A percentile compares a stretch with the other conserved stretches of the same genome.
These are phyloP conservation scores for Aphanomyces invadans DNA, from an alignment of 352 stramenopile species.

Conservation along the genomic window DNA sequence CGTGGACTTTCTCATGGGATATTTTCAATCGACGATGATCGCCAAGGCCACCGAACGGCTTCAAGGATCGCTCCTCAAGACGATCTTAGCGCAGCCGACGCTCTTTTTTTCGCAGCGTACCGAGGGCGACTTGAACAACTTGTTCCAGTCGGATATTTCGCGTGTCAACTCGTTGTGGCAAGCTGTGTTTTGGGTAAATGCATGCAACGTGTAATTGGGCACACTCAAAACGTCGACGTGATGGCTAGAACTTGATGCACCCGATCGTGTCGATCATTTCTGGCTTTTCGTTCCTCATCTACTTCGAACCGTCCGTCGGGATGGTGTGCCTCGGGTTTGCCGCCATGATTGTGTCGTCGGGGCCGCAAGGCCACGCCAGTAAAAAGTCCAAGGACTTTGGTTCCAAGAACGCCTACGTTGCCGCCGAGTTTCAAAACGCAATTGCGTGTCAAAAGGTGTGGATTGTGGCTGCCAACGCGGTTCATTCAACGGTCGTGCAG, in stretches of 20 bases:
- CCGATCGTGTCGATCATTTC: conserved; percentile 69
- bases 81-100: conserved; percentile 73
- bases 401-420: conserved; percentile 83
- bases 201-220: too few relatives aligned
- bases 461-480: too few relatives aligned
- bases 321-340: conserved; percentile 81
- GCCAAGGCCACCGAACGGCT: conserved; percentile 76
- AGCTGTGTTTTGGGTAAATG: conserved; percentile 62
- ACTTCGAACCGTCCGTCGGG: conserved; percentile 73
- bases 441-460: conserved; percentile 74
- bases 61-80: conserved; percentile 62
- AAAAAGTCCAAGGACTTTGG: conserved; percentile 81
- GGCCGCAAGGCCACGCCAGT: conserved; percentile 73
- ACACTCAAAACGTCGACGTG: too few relatives aligned
- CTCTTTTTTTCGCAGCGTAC: conserved; percentile 79
- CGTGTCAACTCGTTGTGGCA: conserved; percentile 84
- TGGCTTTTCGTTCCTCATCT: conserved; percentile 75
- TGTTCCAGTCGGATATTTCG: conserved; percentile 81
- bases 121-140: conserved; percentile 82
- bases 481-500: too few relatives aligned
- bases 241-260: conserved; percentile 75
- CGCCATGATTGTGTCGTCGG: conserved; percentile 67
- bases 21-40: conserved; percentile 87
- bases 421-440: conserved; percentile 83
- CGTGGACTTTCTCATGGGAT: conserved; percentile 69